Conservation (phyloP, 495 filamentous ascomycete genomes). For the Chaetomium tenue region DNA sequence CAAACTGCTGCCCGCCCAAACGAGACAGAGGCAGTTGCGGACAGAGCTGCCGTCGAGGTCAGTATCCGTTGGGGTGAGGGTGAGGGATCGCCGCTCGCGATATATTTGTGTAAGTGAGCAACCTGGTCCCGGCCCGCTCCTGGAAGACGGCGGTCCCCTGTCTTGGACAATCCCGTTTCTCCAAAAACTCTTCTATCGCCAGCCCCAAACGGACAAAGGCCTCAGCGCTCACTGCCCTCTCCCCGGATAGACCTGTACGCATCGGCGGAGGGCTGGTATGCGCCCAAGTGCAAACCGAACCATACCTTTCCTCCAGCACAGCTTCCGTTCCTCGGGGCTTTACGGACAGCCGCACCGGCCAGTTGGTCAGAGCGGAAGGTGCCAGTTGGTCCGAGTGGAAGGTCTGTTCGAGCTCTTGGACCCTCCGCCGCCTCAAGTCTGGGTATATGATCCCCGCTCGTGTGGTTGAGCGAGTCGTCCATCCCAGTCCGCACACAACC, state of each 20-base stretch:
- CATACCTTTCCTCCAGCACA: not conserved
- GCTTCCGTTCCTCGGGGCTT: not conserved
- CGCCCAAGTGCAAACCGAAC: conserved; percentile 8
- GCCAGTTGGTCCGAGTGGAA: not conserved
- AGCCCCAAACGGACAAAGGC: conserved; percentile 16
- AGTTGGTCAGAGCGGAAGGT: not conserved
- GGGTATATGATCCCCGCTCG: conserved; percentile 30
- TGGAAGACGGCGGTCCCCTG: conserved; percentile 30
- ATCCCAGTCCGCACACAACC: conserved; percentile 26
- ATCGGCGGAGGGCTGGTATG: not conserved
- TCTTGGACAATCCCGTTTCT: conserved; percentile 11
- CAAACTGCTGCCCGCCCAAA: conserved; percentile 16
- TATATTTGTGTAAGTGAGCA: conserved; percentile 26
- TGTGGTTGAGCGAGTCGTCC: conserved; percentile 25
- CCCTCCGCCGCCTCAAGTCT: conserved; percentile 17
- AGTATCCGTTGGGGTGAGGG: not conserved
- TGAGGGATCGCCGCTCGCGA: not conserved
- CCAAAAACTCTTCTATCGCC: conserved; percentile 22
- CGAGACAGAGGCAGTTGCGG: conserved; percentile 13
- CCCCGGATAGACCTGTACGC: conserved; percentile 14
- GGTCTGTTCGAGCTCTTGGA: conserved; percentile 1
- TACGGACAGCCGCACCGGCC: conserved; percentile 4
- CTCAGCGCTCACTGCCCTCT: conserved; percentile 9
- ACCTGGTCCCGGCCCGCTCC: conserved; percentile 26
- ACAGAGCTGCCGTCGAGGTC: not conserved